Conservation (phyloP, 768 basidiomycete species). For the Galerina marginata region DNA sequence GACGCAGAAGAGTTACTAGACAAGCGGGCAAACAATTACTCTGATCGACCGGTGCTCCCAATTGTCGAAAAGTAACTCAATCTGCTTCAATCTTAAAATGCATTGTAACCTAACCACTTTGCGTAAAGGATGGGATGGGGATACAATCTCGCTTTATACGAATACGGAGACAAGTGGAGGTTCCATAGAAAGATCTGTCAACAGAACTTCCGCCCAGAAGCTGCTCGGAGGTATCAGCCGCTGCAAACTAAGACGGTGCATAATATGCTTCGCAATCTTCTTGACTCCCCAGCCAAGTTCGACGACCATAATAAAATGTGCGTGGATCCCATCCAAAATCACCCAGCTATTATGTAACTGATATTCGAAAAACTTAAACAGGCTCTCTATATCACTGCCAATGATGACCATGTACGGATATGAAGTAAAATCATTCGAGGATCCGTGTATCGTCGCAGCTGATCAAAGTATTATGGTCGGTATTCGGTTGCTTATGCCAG, state of each 20-base stretch:
- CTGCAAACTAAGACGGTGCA: conserved; percentile 33
- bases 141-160: conserved; percentile 34
- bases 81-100: too few species aligned
- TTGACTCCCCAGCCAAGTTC: conserved; percentile 11
- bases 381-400: conserved; percentile 17
- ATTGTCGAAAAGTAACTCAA: conserved; percentile 5
- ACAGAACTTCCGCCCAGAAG: conserved; percentile 34
- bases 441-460: conserved; percentile 20
- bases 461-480: conserved; percentile 1
- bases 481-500: conserved; percentile 6
- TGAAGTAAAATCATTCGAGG: conserved; percentile 17
- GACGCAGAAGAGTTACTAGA: conserved; percentile 34
- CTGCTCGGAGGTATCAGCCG: conserved; percentile 26
- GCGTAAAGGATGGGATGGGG: conserved; percentile 35
- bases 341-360: too few species aligned
- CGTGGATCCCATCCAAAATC: too few species aligned
- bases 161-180: conserved; percentile 41
- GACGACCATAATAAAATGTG: conserved; percentile 4
- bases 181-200: conserved; percentile 39
- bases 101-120: not conserved
- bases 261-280: conserved; percentile 32
- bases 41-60: conserved; percentile 42
- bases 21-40: conserved; percentile 51
- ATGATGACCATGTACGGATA: conserved; percentile 24
- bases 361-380: not conserved